phyloP scores from a whole-genome alignment of 192 early-diverging fungal genomes.

The Helicostylum pulchrum region DNA sequence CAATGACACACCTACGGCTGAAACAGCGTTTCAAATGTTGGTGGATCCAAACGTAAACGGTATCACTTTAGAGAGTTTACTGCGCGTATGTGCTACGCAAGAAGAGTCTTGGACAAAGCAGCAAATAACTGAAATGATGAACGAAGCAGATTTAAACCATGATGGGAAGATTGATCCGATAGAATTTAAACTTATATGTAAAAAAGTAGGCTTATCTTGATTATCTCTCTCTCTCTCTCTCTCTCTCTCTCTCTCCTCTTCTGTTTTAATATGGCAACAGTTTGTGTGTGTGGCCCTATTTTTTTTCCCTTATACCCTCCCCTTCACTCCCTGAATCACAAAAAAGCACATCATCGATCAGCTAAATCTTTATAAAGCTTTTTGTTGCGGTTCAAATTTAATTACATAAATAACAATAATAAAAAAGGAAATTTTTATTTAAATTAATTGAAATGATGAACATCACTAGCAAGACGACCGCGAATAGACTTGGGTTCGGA shows the following conservation, averaged over 20 bases:
- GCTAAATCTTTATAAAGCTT: no score
- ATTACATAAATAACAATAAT: no score
- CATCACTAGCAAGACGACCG: constrained; percentile 80
- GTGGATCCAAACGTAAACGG: not conserved
- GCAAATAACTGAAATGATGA: constrained; percentile 24
- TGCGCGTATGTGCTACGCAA: not conserved
- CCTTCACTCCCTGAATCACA: no score
- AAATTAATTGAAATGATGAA: constrained; percentile 48
- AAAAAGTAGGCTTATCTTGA: constrained; percentile 1
- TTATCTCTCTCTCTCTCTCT: no score
- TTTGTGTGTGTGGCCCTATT: no score
- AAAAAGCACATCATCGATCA: no score
- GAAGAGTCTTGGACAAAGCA: constrained; percentile 10
- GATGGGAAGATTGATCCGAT: constrained; percentile 34
- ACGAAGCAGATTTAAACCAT: constrained; percentile 26
- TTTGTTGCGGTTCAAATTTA: no score
- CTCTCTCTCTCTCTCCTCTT: no score
- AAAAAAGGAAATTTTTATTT: no score
- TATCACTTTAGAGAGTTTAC: not conserved
- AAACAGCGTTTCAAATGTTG: constrained; percentile 2
- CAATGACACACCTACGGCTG: not conserved
- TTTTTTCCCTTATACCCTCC: no score
- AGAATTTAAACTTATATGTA: constrained; percentile 25
- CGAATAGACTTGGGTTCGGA: constrained; percentile 69
- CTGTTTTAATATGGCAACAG: no score